A percentile compares a stretch with the other conserved stretches of the same genome.
Conservation (phyloP, 805 yeast genomes). For the Starmerella apis region DNA sequence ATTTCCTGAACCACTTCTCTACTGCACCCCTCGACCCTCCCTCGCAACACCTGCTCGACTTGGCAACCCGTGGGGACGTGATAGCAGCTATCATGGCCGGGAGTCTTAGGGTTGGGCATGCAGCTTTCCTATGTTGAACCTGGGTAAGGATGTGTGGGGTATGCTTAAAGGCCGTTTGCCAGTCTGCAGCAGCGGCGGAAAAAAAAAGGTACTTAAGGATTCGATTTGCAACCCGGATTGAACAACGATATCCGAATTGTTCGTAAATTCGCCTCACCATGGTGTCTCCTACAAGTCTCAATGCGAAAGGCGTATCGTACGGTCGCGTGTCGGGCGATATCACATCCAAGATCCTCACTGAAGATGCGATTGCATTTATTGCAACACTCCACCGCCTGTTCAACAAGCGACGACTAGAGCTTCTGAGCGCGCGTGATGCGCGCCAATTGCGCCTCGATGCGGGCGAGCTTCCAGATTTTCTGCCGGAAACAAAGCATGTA, state of each 20-base stretch:
- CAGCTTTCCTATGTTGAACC: not conserved
- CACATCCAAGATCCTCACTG: constrained; percentile 47
- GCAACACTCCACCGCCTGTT: constrained; percentile 59
- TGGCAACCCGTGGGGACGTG: constrained; percentile 1
- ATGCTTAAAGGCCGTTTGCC: not conserved
- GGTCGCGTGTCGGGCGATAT: constrained; percentile 42
- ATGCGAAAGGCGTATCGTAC: constrained; percentile 43
- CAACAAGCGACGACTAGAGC: constrained; percentile 44
- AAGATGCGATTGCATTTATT: constrained; percentile 54
- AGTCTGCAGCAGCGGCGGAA: not conserved
- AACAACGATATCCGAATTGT: not conserved
- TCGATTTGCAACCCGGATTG: not conserved
- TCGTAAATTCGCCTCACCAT: constrained; percentile 9
- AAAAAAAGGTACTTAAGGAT: constrained; percentile 9
- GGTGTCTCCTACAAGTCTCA: constrained; percentile 26
- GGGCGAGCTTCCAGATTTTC: constrained; percentile 57
- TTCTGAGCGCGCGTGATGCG: constrained; percentile 45
- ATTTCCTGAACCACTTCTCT: too few species aligned
- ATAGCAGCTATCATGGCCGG: constrained; percentile 3
- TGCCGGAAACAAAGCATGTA: constrained; percentile 52
- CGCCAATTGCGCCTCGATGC: constrained; percentile 49
- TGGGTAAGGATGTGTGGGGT: constrained; percentile 12
- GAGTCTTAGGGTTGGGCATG: constrained; percentile 4
- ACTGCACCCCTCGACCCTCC: not conserved
- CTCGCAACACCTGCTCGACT: too few species aligned